Evolutionary conservation across 495 filamentous ascomycete genomes (phyloP), one percentile per base, ranked within the genome.

Genomic region (Penicillium coffeae): DNA sequence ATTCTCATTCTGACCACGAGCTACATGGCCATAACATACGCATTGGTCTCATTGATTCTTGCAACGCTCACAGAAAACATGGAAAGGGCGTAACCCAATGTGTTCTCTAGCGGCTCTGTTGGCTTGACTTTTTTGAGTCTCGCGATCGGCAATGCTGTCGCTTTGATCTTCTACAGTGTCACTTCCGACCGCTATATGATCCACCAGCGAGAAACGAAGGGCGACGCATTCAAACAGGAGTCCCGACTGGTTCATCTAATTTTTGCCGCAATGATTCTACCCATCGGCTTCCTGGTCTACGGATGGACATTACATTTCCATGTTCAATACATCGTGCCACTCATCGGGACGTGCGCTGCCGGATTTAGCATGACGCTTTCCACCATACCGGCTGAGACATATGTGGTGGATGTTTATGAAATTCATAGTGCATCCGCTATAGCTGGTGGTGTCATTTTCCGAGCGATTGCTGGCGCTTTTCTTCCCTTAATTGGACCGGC

Each of bases 231-330:
- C n/a, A n/a, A n/a, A n/a, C n/a, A n/a, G n/a, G 66, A 70, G 19
- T 66, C 53, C 0, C 62, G 66, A 15, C 56, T 70, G 0, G 81
- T 78, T 0, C 71, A 84, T 16, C 82, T 84, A 71, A 43, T 82
- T 13, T 73, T 78, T 1, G 78, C 79, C 7, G 71, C 75, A 0
- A 45, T 83, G 21, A 51, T 83, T 1, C 67, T 84, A 8, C 84
- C 85, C 0, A 54, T 83, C 18, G 74, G 74, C 2, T 61, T 88
- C 19, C 89, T 90, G 64, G 89, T 85, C 85, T 74, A 86, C 13
- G 87, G 83, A 20, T 90, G 84, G 83, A 72, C 81, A 1, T 78
- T 83, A 0, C 55, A 74, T 1, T 41, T 58, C 0, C 54, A 67
- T 6, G 67, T 83, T 4, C 77, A 82, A 48, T 89, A 82, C 72